Base-by-base conservation (phyloP, 345 rosid genomes). In the Conringia planisiliqua region DNA sequence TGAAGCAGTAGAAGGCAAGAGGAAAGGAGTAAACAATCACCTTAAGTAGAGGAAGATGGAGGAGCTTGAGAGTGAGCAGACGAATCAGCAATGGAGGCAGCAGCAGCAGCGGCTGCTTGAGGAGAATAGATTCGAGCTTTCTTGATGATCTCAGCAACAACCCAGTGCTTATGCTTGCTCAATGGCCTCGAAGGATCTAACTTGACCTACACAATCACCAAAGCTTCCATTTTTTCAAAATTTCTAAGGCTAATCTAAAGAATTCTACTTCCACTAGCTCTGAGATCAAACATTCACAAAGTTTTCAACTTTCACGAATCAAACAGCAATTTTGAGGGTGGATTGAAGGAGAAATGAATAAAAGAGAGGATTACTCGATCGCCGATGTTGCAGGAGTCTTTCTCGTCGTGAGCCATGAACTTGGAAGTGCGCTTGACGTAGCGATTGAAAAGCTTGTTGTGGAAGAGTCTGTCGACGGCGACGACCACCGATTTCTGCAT, bases 121-220 rank as follows among this genome's bases (percentile, higher is more conserved):
- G 96, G 88, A 24, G 74, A 79, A 66, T 89, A 91, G 43, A 91
- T 84, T 24, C 87, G 84, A 27, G 98, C 96, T 74, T 87, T 89
- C 86, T 91, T 91, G 62, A 91, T 82, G 70, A 94, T 88, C 68
- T 95, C 97, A 47, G 98, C 90, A 62, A 95, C 94, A 73, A 86
- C 78, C 98, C 97, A 95, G 63, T 83, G 76, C 92, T 95, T 95
- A 72, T 68, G 85, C 82, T 89, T 92, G 84, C 99, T 95, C 83
- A 95, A 79, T 7, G 99, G 98, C 79, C 99, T 88, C n/a, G 94
- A 90, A 47, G 94, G 94, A 84, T 95, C 99, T 71, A 87, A 83
- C 68, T 84, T 87, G 64, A 88, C 97, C 96, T 88, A 70, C 33
- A 39, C 13, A 10, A 58, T 17, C 17, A 58, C 43, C 9, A 47